These are phyloP conservation scores for Ziziphus jujuba DNA, from an alignment of 306 rosid genomes.

Conservation along the genomic window DNA sequence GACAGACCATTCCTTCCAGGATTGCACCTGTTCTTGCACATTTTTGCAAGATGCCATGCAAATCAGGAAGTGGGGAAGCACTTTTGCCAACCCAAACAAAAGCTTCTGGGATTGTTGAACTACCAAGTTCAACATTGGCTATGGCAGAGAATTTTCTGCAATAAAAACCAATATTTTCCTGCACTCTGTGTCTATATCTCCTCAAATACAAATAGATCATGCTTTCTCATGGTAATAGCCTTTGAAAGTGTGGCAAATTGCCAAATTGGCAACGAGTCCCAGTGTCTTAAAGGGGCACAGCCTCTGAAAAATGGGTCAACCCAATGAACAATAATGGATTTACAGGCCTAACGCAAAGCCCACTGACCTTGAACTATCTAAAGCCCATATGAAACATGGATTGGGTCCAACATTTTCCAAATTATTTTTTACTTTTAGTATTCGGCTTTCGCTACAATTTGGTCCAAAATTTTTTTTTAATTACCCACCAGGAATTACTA, in stretches of 20 bases:
- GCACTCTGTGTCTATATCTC: slow-evolving; percentile 25
- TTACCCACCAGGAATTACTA: no score
- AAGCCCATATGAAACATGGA: background rate
- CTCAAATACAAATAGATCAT: slow-evolving; percentile 39
- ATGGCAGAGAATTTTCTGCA: slow-evolving; percentile 37
- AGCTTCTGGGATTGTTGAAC: slow-evolving; percentile 20
- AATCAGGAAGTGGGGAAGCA: slow-evolving; percentile 29
- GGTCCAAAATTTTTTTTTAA: no score
- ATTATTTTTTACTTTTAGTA: no score
- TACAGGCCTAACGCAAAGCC: background rate
- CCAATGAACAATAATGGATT: background rate
- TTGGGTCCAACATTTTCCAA: no score
- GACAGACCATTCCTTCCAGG: slow-evolving; percentile 60
- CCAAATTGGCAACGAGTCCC: background rate
- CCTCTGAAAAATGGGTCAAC: background rate
- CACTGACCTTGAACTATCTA: background rate
- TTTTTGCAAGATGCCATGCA: slow-evolving; percentile 57
- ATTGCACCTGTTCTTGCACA: slow-evolving; percentile 48
- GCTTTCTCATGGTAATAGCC: slow-evolving; percentile 16
- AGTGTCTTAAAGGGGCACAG: background rate
- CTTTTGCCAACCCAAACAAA: slow-evolving; percentile 25
- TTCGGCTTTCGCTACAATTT: no score
- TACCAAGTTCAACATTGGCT: slow-evolving; percentile 24
- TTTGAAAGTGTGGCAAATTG: background rate
- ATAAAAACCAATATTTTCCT: slow-evolving; percentile 13